A percentile compares a stretch with the other conserved stretches of the same genome.
These are phyloP conservation scores for Citrus unshiu DNA, from an alignment of 345 rosid species.

Conservation along the genomic window DNA sequence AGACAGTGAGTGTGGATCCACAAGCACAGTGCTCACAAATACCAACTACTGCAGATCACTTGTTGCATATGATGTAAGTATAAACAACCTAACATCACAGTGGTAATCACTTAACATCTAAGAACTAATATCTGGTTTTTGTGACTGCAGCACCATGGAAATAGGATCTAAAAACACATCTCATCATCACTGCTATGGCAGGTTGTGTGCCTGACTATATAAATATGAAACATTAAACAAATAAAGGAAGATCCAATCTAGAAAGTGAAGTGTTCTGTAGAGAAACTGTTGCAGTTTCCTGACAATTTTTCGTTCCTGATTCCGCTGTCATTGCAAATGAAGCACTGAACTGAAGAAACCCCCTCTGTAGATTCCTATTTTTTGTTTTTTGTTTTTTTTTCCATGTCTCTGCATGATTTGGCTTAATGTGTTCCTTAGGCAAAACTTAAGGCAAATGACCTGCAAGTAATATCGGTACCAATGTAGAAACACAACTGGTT, in stretches of 20 bases:
- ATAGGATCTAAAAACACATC: slow-evolving; percentile 16
- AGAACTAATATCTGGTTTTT: not conserved
- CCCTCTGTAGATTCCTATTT: not conserved
- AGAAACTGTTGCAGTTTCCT: slow-evolving; percentile 4
- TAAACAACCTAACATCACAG: not conserved
- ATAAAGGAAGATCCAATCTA: slow-evolving; percentile 2
- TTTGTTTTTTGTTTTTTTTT: not conserved
- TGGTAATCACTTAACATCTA: not conserved
- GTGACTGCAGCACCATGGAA: slow-evolving; percentile 28
- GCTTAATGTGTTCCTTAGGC: slow-evolving; percentile 9
- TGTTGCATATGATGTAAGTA: slow-evolving; percentile 42
- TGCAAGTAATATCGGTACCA: not conserved
- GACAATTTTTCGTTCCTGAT: not conserved
- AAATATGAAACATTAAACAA: not conserved
- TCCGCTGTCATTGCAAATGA: not conserved
- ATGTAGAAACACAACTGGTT: not conserved
- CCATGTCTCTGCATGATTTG: slow-evolving; percentile 9
- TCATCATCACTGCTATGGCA: not conserved
- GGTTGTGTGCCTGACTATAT: not conserved
- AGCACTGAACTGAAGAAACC: not conserved
- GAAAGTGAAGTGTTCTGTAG: not conserved
- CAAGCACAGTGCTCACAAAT: slow-evolving; percentile 69
- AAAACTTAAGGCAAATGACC: slow-evolving; percentile 7
- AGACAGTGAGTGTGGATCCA: slow-evolving; percentile 87
- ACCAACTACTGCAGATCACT: slow-evolving; percentile 63